phyloP scores from a whole-genome alignment of 78 protist species.

The Guillardia theta region DNA sequence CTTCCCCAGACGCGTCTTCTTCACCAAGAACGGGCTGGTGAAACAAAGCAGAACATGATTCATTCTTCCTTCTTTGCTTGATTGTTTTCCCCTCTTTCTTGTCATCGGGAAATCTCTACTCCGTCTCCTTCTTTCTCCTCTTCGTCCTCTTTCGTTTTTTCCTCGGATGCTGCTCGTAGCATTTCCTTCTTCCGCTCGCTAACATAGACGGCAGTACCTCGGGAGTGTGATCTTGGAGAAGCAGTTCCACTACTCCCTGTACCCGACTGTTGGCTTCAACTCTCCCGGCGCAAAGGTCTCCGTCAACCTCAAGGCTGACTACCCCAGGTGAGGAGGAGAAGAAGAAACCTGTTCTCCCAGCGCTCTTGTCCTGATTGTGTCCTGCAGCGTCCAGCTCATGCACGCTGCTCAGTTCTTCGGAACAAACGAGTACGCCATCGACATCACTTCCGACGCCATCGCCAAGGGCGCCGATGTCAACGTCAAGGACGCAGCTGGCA shows the following conservation, averaged over 20 bases:
- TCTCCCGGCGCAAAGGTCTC: slow-evolving; percentile 9
- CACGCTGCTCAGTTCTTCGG: not conserved
- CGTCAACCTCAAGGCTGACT: not conserved
- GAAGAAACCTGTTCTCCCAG: not conserved
- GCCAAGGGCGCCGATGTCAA: not conserved
- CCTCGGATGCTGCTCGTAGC: too few species aligned
- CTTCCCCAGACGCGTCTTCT: not conserved
- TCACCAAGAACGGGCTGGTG: not conserved
- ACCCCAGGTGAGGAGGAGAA: not conserved
- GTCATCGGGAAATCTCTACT: too few species aligned
- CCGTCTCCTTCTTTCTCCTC: too few species aligned
- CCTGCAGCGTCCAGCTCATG: not conserved
- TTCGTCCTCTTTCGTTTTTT: too few species aligned
- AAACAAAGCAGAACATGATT: too few species aligned
- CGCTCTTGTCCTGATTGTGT: not conserved
- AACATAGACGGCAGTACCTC: too few species aligned
- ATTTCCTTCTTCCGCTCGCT: too few species aligned
- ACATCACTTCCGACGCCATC: not conserved
- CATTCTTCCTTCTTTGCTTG: too few species aligned
- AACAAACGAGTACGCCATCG: not conserved
- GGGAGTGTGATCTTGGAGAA: not conserved
- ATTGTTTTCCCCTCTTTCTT: too few species aligned
- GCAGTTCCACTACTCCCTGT: not conserved
- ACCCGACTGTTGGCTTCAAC: slow-evolving; percentile 29
- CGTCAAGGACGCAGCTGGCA: not conserved